Base-by-base conservation (phyloP, 139 green algal genomes). In the Haematococcus lacustris region DNA sequence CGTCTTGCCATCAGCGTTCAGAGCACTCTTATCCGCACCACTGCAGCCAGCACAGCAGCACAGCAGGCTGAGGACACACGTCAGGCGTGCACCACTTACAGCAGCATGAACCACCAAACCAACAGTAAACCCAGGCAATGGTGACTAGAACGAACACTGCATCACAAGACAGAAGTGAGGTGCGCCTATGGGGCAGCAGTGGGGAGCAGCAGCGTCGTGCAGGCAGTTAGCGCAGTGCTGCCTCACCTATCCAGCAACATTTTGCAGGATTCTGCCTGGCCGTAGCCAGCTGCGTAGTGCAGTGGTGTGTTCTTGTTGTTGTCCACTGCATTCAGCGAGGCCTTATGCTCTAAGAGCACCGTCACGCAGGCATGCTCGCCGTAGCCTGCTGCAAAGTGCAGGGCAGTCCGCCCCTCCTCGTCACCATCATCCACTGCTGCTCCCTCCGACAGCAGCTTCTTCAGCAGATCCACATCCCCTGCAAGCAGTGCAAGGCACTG, bases 371-470 rank as follows among this genome's bases (percentile, higher is more conserved):
- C 61, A 41, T 30, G 39, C 66, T 97, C 92, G 25, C 89, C 90
- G 73, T 97, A 97, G 9, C 91, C 92, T 72, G 87, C 88, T 1
- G 94, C 92, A 86, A 98, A 98, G 82, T 98, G 95, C 70, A 99
- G 88, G 5, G 91, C 90, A 6, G 94, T 97, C 66, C 95, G 89
- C 3, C 95, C 95, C 84, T 98, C 92, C 62, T 91, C 87, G 75
- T 99, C 95, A 67, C 85, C 83, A 73, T 95, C 88, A 76, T 99
- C 88, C n/a, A 86, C 78, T 64, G 95, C 82, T 0, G 79, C 87
- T 5, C 85, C 88, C 28, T 32, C 75, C 71, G 72, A 73, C 1
- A 87, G 57, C 62, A 97, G 74, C 82, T 91, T 75, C 81, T 92
- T 81, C 77, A 92, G 83, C 75, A 94, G 66, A 38, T 90, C 88